Percentiles rank a stretch among this genome's conserved stretches.
These are phyloP conservation scores for Candida hungchunana DNA, from an alignment of 805 yeast genomes.

Conservation along the genomic window DNA sequence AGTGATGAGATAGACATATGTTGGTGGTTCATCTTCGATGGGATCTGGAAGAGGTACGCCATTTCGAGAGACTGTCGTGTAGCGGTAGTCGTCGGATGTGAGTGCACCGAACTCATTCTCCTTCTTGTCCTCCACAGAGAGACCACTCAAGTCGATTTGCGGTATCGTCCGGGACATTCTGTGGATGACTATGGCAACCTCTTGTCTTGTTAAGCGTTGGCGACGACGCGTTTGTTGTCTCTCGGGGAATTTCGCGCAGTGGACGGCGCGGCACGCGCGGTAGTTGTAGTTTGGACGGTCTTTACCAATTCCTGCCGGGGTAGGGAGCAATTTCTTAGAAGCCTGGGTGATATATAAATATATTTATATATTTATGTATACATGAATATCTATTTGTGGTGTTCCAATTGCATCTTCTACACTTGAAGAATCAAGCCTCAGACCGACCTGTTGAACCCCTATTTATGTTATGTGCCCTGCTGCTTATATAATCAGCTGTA, in stretches of 20 bases:
- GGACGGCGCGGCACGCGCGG: not conserved
- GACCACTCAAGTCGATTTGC: constrained; percentile 30
- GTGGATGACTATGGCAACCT: not conserved
- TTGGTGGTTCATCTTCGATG: constrained; percentile 80
- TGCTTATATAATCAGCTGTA: too few species aligned
- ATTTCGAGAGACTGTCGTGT: constrained; percentile 53
- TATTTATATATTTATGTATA: too few species aligned
- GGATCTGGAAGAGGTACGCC: constrained; percentile 57
- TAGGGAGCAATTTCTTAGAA: too few species aligned
- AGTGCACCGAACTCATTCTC: constrained; percentile 73
- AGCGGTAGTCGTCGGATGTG: constrained; percentile 60
- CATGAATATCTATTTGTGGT: too few species aligned
- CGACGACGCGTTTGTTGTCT: not conserved
- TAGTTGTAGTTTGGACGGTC: too few species aligned
- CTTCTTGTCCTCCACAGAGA: constrained; percentile 35
- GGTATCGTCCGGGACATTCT: constrained; percentile 30
- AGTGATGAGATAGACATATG: constrained; percentile 71
- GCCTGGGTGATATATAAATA: too few species aligned
- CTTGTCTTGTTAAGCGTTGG: not conserved
- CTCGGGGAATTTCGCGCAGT: not conserved
- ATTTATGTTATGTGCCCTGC: too few species aligned
- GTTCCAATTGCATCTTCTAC: too few species aligned
- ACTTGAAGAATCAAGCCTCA: too few species aligned
- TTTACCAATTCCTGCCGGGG: too few species aligned
- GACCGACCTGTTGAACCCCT: too few species aligned